Base-by-base conservation (phyloP, 352 stramenopile genomes). In the Globisporangium camurandrum region DNA sequence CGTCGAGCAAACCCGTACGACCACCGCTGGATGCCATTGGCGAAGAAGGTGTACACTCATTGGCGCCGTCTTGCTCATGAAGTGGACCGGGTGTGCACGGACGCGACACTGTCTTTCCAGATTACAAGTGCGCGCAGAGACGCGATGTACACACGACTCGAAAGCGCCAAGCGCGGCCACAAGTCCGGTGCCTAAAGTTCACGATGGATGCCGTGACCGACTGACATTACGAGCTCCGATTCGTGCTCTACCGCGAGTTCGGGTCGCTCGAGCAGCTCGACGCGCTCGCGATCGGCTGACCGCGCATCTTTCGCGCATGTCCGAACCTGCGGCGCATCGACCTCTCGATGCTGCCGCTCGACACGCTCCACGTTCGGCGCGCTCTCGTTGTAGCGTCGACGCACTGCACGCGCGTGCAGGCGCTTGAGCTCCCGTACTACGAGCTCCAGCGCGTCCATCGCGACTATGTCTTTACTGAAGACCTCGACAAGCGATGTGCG, bases 331-430 rank as follows among this genome's bases (percentile, higher is more conserved):
- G 8, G 19, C 45, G 45, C 5, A 19, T 50, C 28, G 45, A 50
- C 14, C 24, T 36, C 27, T 50, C 24, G 22, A 8, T 12, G n/a
- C 17, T 50, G n/a, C 45, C 45, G 16, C 22, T 50, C 22, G n/a
- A 50, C 22, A 37, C 22, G 4, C 16, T 9, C 14, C 45, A 50
- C 31, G 4, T 50, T 1, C 6, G 4, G 2, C 2, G 8, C 7
- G 39, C 39, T 17, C 45, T 50, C 45, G 20, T n/a, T 22, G 27
- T 28, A 19, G 45, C 45, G 31, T 50, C 45, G 6, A 37, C 1
- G 6, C 24, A 50, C 45, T 50, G 45, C 12, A 24, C 22, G 12
- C n/a, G 39, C 20, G 16, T 50, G n/a, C 20, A 37, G 28, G 24
- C 20, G 7, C 34, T 50, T 12, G n/a, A n/a, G n/a, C n/a, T n/a